Evolutionary conservation across 352 stramenopile genomes (phyloP).

Genomic region (Pythium aquatile): DNA sequence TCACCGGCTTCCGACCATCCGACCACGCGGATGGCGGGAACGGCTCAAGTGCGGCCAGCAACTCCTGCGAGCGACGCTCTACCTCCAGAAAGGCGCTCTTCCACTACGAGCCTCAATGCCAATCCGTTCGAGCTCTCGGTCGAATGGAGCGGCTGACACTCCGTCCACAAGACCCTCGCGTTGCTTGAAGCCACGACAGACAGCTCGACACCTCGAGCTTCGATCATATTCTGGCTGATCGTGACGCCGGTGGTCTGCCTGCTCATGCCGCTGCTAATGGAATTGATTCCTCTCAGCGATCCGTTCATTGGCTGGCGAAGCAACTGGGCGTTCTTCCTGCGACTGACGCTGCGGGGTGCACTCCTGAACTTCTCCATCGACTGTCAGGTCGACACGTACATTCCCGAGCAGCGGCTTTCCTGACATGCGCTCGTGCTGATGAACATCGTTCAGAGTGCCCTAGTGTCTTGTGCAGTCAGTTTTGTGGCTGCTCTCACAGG

Average conservation of each 20-base stretch:
- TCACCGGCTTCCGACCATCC: no score
- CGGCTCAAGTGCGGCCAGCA: background rate
- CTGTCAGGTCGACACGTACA: background rate
- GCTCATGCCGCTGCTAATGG: background rate
- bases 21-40: background rate
- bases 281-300: background rate
- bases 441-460: background rate
- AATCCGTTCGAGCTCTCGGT: background rate
- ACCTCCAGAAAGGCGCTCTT: background rate
- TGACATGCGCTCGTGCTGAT: background rate
- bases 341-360: background rate
- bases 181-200: background rate
- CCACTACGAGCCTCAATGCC: background rate
- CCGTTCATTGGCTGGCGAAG: background rate
- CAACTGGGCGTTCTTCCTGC: background rate
- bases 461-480: no score
- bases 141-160: conserved; percentile 7
- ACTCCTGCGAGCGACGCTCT: background rate
- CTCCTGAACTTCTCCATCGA: background rate
- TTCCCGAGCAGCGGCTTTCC: background rate
- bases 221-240: background rate
- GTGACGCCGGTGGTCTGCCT: background rate
- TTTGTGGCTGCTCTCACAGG: background rate
- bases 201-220: background rate
- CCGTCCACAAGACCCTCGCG: conserved; percentile 3